These are phyloP conservation scores for Saturnispora galanensis DNA, from an alignment of 805 yeast genomes.

Conservation along the genomic window DNA sequence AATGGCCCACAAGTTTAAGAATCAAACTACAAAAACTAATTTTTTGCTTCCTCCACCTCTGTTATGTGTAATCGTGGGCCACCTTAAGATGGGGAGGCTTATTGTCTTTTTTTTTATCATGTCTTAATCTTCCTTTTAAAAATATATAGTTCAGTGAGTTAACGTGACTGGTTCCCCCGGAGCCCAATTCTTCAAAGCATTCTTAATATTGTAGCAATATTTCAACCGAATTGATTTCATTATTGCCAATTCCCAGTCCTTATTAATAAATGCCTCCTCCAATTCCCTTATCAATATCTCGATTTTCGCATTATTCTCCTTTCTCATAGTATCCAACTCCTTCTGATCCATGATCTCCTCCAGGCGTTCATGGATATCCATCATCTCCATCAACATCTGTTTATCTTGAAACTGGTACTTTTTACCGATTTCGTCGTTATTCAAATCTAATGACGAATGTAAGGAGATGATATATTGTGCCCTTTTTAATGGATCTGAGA, in stretches of 20 bases:
- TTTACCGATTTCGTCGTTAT: slow-evolving; percentile 46
- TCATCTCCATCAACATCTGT: slow-evolving; percentile 57
- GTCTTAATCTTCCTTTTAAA: not conserved
- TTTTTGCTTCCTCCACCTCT: too few species aligned
- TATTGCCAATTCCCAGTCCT: slow-evolving; percentile 52
- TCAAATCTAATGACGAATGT: slow-evolving; percentile 42
- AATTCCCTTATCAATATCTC: slow-evolving; percentile 35
- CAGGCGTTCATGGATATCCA: slow-evolving; percentile 77
- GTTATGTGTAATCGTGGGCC: not conserved
- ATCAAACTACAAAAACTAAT: too few species aligned
- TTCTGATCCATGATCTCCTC: slow-evolving; percentile 52
- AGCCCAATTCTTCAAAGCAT: slow-evolving; percentile 71
- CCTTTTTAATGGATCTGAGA: slow-evolving; percentile 61
- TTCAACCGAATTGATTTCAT: slow-evolving; percentile 61
- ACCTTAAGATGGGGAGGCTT: not conserved
- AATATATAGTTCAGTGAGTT: slow-evolving; percentile 37
- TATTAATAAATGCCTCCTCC: slow-evolving; percentile 33
- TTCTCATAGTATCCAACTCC: slow-evolving; percentile 44
- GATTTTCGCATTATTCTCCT: slow-evolving; percentile 51
- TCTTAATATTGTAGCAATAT: slow-evolving; percentile 74
- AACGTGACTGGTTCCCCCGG: slow-evolving; percentile 55
- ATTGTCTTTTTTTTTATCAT: not conserved
- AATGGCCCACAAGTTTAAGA: too few species aligned
- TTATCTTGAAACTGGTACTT: slow-evolving; percentile 32
- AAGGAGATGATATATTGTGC: slow-evolving; percentile 47